Evolutionary conservation across 2,329 filamentous ascomycete species (phyloP).

Genomic region (Helminthosporium solani): DNA sequence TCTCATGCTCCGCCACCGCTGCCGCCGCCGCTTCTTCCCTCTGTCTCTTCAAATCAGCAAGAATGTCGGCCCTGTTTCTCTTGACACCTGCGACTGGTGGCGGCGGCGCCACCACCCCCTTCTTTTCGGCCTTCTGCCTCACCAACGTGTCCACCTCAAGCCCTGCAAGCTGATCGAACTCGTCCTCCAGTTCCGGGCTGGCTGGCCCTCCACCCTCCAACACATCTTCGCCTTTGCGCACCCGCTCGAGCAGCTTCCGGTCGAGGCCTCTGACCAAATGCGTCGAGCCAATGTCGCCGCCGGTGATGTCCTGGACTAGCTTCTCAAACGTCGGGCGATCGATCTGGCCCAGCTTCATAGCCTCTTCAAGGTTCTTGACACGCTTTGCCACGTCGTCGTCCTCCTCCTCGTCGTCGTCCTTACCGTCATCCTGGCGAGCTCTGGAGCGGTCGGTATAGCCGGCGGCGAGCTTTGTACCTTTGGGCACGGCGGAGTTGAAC

Average conservation of each 20-base stretch:
- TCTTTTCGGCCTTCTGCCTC: conserved; percentile 58
- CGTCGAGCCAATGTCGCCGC: conserved; percentile 76
- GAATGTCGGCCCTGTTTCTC: conserved; percentile 59
- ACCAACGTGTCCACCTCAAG: conserved; percentile 70
- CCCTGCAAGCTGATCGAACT: conserved; percentile 56
- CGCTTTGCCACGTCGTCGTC: conserved; percentile 61
- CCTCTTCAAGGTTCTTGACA: conserved; percentile 76
- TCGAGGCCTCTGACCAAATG: conserved; percentile 93
- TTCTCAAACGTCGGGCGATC: conserved; percentile 76
- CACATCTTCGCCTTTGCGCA: conserved; percentile 65
- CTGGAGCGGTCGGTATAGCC: conserved; percentile 85
- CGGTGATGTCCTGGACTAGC: conserved; percentile 72
- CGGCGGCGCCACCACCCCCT: conserved; percentile 51
- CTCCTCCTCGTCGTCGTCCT: conserved; percentile 57
- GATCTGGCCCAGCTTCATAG: conserved; percentile 80
- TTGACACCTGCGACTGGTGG: conserved; percentile 49
- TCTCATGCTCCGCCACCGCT: conserved; percentile 44
- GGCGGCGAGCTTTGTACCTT: conserved; percentile 73
- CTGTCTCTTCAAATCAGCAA: conserved; percentile 60
- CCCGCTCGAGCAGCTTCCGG: conserved; percentile 71
- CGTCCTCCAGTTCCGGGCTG: conserved; percentile 44
- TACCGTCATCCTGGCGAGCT: conserved; percentile 56
- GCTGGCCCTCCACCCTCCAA: conserved; percentile 28
- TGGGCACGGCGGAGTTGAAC: conserved; percentile 76
- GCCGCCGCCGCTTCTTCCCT: conserved; percentile 48